Conservation (phyloP, 2,329 filamentous ascomycete genomes). For the Trichoderma simmonsii region DNA sequence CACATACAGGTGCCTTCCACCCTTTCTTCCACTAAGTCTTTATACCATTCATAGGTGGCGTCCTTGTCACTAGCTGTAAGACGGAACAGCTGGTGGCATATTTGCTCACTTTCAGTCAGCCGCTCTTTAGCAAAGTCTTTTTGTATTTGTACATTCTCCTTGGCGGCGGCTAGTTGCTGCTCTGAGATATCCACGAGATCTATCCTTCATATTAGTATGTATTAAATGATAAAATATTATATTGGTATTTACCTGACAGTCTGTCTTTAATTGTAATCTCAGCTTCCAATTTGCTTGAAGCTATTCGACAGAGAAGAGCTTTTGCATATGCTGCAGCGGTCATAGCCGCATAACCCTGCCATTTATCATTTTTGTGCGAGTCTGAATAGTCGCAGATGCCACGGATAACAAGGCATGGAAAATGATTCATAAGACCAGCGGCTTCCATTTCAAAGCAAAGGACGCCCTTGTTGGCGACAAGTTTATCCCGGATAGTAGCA, state of each 20-base stretch:
- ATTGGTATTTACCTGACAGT: neutral
- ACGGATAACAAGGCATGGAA: neutral
- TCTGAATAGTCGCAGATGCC: neutral
- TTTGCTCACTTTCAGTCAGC: neutral
- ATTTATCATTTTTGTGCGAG: neutral
- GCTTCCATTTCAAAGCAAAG: neutral
- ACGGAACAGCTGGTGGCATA: neutral
- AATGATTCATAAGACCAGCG: neutral
- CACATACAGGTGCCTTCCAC: neutral
- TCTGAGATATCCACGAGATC: neutral
- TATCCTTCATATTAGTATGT: neutral
- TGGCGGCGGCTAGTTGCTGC: neutral
- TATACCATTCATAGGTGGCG: neutral
- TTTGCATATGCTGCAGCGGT: neutral
- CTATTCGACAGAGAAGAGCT: neutral
- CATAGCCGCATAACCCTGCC: neutral
- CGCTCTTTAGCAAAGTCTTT: neutral
- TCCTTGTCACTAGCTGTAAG: neutral
- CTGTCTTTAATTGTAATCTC: neutral
- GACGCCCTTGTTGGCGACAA: fast-evolving
- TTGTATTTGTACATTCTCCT: neutral
- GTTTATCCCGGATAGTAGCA: neutral
- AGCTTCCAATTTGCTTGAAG: neutral
- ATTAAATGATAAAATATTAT: neutral
- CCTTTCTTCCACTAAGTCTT: neutral